Conservation (phyloP, 257 asterid genomes). For the Solanum medicagineum region DNA sequence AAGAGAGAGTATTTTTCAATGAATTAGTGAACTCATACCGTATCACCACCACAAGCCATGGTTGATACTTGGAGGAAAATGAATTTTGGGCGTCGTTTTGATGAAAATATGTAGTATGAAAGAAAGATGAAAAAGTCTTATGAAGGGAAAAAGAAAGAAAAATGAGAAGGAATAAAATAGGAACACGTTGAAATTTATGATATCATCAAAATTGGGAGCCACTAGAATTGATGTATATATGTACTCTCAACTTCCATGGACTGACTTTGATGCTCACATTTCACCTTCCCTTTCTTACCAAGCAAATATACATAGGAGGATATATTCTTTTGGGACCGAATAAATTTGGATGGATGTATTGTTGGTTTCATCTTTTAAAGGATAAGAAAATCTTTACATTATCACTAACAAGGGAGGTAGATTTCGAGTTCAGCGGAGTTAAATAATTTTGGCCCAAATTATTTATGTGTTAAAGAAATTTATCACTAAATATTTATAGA, state of each 20-base stretch:
- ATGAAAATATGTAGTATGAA: background rate
- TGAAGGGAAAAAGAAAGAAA: background rate
- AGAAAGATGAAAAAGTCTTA: background rate
- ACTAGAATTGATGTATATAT: background rate
- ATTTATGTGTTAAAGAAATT: background rate
- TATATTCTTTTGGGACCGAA: accelerated
- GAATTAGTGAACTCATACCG: background rate
- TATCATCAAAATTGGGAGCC: background rate
- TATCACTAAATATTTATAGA: background rate
- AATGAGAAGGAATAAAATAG: background rate
- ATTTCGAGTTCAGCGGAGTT: background rate
- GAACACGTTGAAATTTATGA: background rate
- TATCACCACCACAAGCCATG: background rate
- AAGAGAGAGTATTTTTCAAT: background rate
- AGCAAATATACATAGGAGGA: background rate
- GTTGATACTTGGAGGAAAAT: background rate
- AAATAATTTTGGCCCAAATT: background rate
- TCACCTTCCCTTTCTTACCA: background rate
- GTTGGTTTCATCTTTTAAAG: accelerated
- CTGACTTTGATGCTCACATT: background rate
- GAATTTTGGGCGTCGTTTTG: background rate
- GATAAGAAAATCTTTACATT: no score
- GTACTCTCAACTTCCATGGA: background rate
- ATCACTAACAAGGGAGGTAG: no score
- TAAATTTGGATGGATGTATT: background rate